Base-by-base conservation (phyloP, 1,284 basidiomycete genomes). In the Ceratobasidium sp. region DNA sequence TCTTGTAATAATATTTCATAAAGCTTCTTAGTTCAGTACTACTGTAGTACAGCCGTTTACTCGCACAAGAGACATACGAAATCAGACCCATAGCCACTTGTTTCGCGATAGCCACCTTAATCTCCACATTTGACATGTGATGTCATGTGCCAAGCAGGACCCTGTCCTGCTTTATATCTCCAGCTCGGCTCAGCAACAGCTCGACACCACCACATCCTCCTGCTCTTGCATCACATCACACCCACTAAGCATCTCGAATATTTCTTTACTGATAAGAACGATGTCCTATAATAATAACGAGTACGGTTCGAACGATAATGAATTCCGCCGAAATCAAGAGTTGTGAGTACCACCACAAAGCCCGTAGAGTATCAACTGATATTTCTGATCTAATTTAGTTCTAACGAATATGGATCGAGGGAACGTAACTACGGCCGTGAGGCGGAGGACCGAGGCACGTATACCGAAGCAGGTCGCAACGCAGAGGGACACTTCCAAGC, bases 251-350 rank as follows among this genome's bases (percentile, higher is more conserved):
- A 19, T 5, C 47, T 33, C 45, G 29, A 47, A 36, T 27, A 29
- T 24, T 9, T 22, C 59, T 41, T 45, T 5, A 29, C 36, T 6
- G 24, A 44, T 19, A 17, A 31, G 8, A 19, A 29, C 19, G 4
- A 71, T 71, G 67, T 71, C 67, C 22, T 71, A 71, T 27, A 17
- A 19, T 24, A 50, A 59, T 27, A 50, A 71, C 45, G 54, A 71
- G 24, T 71, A 71, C 17, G 51, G 47, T 22, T 59, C 67, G 1
- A 50, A 45, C 22, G 54, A 48, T 15, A 71, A 60, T 17, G 67
- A 71, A 6, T 59, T 22, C 29, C 54, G 67, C 27, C 67, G 67
- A 19, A 60, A 71, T 24, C 54, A 59, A 27, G 54, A 56, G 24
- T 59, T 41, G 59, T 60, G 22, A 60, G 59, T 22, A 11, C 36